phyloP scores from a whole-genome alignment of 176 grass and related monocot genomes.

The Pontederia paniculata region DNA sequence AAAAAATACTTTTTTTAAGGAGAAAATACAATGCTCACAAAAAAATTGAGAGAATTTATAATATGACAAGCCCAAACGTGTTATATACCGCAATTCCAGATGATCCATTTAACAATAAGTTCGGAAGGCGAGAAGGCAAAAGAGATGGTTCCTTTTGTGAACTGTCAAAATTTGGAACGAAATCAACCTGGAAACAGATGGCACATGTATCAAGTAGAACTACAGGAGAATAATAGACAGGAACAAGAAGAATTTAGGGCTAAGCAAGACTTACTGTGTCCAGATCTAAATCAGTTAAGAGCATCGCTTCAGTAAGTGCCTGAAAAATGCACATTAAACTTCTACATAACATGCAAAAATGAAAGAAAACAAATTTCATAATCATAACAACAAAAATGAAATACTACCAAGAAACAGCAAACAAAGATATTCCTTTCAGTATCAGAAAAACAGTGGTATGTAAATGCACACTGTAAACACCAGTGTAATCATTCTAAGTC shows the following conservation, averaged over 20 bases:
- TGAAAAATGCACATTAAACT: conserved; percentile 28
- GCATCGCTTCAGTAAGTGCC: conserved; percentile 78
- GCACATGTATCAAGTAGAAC: conserved; percentile 14
- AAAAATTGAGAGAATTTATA: background rate
- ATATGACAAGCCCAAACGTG: background rate
- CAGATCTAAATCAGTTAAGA: conserved; percentile 70
- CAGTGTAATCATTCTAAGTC: too few species aligned
- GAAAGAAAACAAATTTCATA: background rate
- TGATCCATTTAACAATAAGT: conserved; percentile 74
- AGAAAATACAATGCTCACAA: too few species aligned
- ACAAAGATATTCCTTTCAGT: background rate
- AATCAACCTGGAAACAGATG: conserved; percentile 54
- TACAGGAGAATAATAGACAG: conserved; percentile 17
- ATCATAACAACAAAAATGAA: conserved; percentile 7
- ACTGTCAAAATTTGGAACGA: conserved; percentile 72
- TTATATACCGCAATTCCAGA: conserved; percentile 73
- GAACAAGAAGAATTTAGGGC: conserved; percentile 7
- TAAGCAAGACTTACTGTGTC: conserved; percentile 46
- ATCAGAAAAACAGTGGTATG: too few species aligned
- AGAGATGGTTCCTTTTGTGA: conserved; percentile 77
- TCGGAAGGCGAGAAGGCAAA: conserved; percentile 67
- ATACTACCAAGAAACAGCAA: conserved; percentile 6
- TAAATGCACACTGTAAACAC: too few species aligned
- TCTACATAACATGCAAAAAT: too few species aligned
- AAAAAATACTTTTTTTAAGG: too few species aligned